Evolutionary conservation across 2,329 filamentous ascomycete species (phyloP).

Genomic region (Fusarium sacchari): DNA sequence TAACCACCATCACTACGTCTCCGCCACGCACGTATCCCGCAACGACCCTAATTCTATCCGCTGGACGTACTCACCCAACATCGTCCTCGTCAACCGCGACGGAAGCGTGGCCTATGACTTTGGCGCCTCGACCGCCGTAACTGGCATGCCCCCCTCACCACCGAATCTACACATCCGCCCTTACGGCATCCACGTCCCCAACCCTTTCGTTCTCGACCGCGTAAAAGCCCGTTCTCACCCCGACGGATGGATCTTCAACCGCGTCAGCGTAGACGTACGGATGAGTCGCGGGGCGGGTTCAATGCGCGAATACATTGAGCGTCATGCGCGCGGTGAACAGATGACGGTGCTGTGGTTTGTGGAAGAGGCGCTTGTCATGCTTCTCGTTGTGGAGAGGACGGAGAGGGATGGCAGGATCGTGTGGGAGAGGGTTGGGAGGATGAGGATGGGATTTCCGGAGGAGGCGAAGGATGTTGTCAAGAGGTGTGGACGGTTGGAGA

Average conservation of each 20-base stretch:
- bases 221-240: constrained; percentile 48
- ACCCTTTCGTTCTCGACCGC: constrained; percentile 48
- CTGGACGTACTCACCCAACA: constrained; percentile 50
- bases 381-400: constrained; percentile 47
- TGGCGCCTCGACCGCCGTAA: constrained; percentile 10
- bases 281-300: constrained; percentile 44
- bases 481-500: constrained; percentile 46
- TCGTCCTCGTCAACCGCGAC: constrained; percentile 44
- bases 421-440: constrained; percentile 50
- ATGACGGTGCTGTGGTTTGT: constrained; percentile 52
- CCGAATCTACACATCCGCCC: constrained; percentile 39
- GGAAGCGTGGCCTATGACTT: constrained; percentile 49
- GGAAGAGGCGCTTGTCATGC: constrained; percentile 48
- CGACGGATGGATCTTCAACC: constrained; percentile 50
- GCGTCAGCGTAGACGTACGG: constrained; percentile 48
- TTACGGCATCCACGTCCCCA: constrained; percentile 47
- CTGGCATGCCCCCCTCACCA: constrained; percentile 30
- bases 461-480: constrained; percentile 48
- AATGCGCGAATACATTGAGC: constrained; percentile 49
- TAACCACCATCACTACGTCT: constrained; percentile 50
- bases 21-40: constrained; percentile 48
- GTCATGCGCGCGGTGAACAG: constrained; percentile 48
- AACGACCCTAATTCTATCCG: constrained; percentile 45
- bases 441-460: constrained; percentile 49
- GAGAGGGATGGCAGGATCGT: constrained; percentile 22